Base-by-base conservation (phyloP, 192 early-diverging fungal genomes). In the Coemansia sp. region DNA sequence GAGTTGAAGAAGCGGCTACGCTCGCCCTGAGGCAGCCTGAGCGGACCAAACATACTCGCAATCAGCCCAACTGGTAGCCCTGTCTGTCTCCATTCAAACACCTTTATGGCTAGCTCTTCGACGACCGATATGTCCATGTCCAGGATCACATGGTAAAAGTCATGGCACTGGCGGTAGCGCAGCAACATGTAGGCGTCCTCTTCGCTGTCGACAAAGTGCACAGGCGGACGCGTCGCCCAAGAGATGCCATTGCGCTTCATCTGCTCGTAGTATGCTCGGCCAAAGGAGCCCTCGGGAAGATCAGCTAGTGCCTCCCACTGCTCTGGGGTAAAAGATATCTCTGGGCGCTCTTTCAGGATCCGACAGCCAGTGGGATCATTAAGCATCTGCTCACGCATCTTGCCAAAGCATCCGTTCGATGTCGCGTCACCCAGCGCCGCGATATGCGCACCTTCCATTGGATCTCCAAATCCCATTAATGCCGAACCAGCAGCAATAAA, bases 131-230 rank as follows among this genome's bases (percentile, higher is more conserved):
- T 83, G 18, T 86, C 75, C 30, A 98, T 65, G 47, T 92, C 94
- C 24, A 92, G 90, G 23, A 98, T 71, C 0, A 89, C 87, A 70
- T 98, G 97, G 68, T 89, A 95, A 73, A 97, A 94, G 71, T 98
- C 95, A 58, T 97, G 95, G 31, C 90, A 89, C 83, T 98, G 89
- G 22, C 97, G 86, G 67, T 95, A 96, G 66, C 97, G 82, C 68
- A 86, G 84, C 87, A 98, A 90, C 56, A 98, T 90, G 67, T 95
- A 98, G 5, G 93, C 94, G 26, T 97, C 74, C 61, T 97, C 95
- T 31, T 89, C 88, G 78, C 92, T 90, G 56, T 92, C 87, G 19
- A 98, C 90, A 74, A 89, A 94, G 44, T 88, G 88, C 26, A 98
- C 93, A 5, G 88, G 88, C 30, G 78, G 83, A 21, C 97, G 83